Evolutionary conservation across 139 green algal genomes (phyloP), one percentile per base, ranked within the genome.

Genomic region (Mesotaenium endlicherianum): DNA sequence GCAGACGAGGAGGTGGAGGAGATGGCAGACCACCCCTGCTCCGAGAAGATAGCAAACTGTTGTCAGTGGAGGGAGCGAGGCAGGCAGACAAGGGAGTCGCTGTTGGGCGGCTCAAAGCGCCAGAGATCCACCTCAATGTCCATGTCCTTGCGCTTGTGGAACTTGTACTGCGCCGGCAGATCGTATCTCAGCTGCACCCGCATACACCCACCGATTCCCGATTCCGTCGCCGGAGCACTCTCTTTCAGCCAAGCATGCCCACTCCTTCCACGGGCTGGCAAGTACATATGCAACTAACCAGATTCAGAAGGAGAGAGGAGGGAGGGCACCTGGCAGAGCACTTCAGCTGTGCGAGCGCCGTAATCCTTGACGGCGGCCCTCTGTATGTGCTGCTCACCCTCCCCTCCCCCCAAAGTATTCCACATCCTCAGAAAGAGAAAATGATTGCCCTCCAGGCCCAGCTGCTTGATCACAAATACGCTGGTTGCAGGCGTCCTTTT

Each of bases 181-280:
- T 98, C 92, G 88, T 97, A 98, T 11, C 93, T 82, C 70, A 98
- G 88, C 91, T 98, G 68, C 64, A 70, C 26, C 11, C 58, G 26
- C 58, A n/a, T n/a, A n/a, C n/a, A n/a, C n/a, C n/a, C n/a, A n/a
- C n/a, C n/a, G n/a, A n/a, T n/a, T n/a, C n/a, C n/a, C n/a, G n/a
- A n/a, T n/a, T n/a, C n/a, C n/a, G n/a, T n/a, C n/a, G n/a, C n/a
- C n/a, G n/a, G n/a, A n/a, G n/a, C n/a, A n/a, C n/a, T n/a, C n/a
- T n/a, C n/a, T n/a, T n/a, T n/a, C n/a, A n/a, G n/a, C n/a, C n/a
- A n/a, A n/a, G n/a, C n/a, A n/a, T n/a, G n/a, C n/a, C n/a, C n/a
- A n/a, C n/a, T n/a, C n/a, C n/a, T n/a, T n/a, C n/a, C n/a, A n/a
- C n/a, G n/a, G n/a, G n/a, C n/a, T n/a, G n/a, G n/a, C n/a, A n/a